Percentiles rank a stretch among this genome's conserved stretches.
Evolutionary conservation across 1,139 yeast genomes (phyloP).

Genomic region (Pichia cactophila): DNA sequence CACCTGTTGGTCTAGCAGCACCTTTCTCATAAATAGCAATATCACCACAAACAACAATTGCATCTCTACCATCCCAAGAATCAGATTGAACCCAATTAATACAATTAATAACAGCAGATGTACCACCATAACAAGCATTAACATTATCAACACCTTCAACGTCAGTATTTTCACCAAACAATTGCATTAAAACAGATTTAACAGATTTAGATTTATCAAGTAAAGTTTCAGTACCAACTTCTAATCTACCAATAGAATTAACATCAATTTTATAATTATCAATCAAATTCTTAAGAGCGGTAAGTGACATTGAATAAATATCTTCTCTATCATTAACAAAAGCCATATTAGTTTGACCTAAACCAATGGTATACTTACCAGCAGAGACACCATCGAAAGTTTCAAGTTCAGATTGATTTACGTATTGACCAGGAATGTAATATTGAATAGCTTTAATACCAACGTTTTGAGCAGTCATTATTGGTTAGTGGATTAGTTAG

Average conservation of each 20-base stretch:
- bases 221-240: slow-evolving; percentile 97
- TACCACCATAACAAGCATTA: slow-evolving; percentile 99
- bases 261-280: slow-evolving; percentile 79
- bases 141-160: slow-evolving; percentile 94
- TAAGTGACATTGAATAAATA: slow-evolving; percentile 83
- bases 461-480: slow-evolving; percentile 51
- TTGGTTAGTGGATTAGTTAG: too few relatives aligned
- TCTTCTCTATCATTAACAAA: slow-evolving; percentile 97
- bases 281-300: slow-evolving; percentile 71
- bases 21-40: slow-evolving; percentile 97
- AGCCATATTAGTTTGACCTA: slow-evolving; percentile 97
- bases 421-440: slow-evolving; percentile 78
- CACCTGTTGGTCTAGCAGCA: slow-evolving; percentile 99
- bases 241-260: slow-evolving; percentile 80
- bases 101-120: slow-evolving; percentile 88
- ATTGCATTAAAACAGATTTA: slow-evolving; percentile 92
- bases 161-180: slow-evolving; percentile 82
- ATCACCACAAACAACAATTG: slow-evolving; percentile 95
- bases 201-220: slow-evolving; percentile 96
- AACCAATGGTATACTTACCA: slow-evolving; percentile 97
- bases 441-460: slow-evolving; percentile 96
- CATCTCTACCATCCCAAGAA: slow-evolving; percentile 98
- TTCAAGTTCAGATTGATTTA: slow-evolving; percentile 85
- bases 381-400: slow-evolving; percentile 75
- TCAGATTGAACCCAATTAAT: slow-evolving; percentile 95